Evolutionary conservation across 2,329 filamentous ascomycete species (phyloP).

Genomic region (Dactylella cylindrospora): DNA sequence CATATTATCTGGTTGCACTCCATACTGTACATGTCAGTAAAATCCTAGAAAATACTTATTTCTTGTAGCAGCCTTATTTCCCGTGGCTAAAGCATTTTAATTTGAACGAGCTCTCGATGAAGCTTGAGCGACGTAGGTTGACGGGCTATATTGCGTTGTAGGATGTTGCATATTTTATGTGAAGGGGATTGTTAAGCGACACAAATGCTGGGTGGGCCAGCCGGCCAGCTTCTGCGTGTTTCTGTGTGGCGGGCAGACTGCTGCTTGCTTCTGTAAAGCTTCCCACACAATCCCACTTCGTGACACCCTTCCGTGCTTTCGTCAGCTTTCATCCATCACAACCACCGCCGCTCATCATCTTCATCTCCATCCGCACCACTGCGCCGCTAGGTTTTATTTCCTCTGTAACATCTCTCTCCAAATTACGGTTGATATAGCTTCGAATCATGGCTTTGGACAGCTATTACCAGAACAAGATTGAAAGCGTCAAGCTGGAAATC

Average conservation of each 20-base stretch:
- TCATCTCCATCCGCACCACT: slow-evolving; percentile 11
- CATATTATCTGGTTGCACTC: no score
- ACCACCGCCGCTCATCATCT: slow-evolving; percentile 4
- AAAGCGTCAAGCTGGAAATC: slow-evolving; percentile 99
- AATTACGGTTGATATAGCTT: not conserved
- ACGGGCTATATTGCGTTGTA: no score
- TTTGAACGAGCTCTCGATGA: no score
- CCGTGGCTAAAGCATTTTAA: no score
- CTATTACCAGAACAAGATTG: slow-evolving; percentile 99
- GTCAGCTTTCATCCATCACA: slow-evolving; percentile 30
- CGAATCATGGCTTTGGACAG: slow-evolving; percentile 94
- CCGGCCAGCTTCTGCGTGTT: no score
- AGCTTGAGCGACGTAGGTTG: no score
- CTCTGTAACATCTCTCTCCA: slow-evolving; percentile 1
- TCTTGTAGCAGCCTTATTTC: no score
- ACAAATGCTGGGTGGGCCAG: slow-evolving; percentile 21
- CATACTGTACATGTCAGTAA: no score
- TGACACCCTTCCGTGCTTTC: slow-evolving; percentile 30
- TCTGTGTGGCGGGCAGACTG: no score
- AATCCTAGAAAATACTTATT: no score
- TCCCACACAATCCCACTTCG: no score
- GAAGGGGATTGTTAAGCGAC: slow-evolving; percentile 40
- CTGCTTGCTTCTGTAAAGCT: slow-evolving; percentile 40
- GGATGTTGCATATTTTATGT: no score
- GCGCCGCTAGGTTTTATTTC: slow-evolving; percentile 9